Percentiles rank a stretch among this genome's conserved stretches.
These are phyloP conservation scores for Kodamaea restingae DNA, from an alignment of 805 yeast species.

Conservation along the genomic window DNA sequence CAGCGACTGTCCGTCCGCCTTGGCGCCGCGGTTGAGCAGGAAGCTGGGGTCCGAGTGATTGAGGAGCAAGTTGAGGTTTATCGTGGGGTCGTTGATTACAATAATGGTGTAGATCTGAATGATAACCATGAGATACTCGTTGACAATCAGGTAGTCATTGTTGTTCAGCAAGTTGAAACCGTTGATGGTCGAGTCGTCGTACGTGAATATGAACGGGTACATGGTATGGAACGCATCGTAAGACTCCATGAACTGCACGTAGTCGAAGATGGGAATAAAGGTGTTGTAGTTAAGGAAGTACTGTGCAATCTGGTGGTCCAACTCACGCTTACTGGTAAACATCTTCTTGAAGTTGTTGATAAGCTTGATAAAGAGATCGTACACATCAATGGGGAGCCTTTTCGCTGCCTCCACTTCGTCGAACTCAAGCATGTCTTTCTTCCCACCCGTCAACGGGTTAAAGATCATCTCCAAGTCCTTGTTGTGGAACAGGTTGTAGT, in stretches of 20 bases:
- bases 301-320: slow-evolving; percentile 46
- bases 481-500: slow-evolving; percentile 33
- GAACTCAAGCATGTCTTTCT: slow-evolving; percentile 7
- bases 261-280: slow-evolving; percentile 53
- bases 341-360: slow-evolving; percentile 41
- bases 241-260: slow-evolving; percentile 48
- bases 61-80: slow-evolving; percentile 37
- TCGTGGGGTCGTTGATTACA: slow-evolving; percentile 46
- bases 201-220: slow-evolving; percentile 46
- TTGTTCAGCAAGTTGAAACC: slow-evolving; percentile 44
- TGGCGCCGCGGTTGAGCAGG: slow-evolving; percentile 9
- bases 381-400: slow-evolving; percentile 36
- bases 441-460: slow-evolving; percentile 33
- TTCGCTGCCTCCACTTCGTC: slow-evolving; percentile 2
- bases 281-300: slow-evolving; percentile 52
- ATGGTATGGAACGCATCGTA: slow-evolving; percentile 46
- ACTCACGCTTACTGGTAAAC: slow-evolving; percentile 33
- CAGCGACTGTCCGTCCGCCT: slow-evolving; percentile 3
- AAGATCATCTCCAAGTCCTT: slow-evolving; percentile 36
- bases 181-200: slow-evolving; percentile 43
- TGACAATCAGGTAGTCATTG: slow-evolving; percentile 40
- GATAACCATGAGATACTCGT: slow-evolving; percentile 39
- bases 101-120: slow-evolving; percentile 51
- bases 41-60: slow-evolving; percentile 37
- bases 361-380: slow-evolving; percentile 41